Evolutionary conservation across 371 early-diverging fungal species (phyloP).

Genomic region (Apophysomyces trapeziformis): DNA sequence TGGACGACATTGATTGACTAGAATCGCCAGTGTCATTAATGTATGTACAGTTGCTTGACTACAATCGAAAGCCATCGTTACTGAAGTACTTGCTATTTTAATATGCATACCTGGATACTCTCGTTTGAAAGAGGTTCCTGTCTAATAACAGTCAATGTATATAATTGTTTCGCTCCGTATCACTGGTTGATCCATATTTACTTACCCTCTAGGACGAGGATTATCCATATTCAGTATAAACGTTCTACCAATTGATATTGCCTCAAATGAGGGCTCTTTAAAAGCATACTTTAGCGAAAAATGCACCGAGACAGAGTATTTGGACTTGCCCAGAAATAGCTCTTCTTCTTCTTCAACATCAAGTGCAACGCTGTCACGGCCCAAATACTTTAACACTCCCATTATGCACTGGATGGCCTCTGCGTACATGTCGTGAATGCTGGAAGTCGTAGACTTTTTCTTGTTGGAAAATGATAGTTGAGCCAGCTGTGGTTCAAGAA

Average conservation of each 20-base stretch:
- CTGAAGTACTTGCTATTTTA: neutral
- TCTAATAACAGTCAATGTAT: neutral
- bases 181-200: neutral
- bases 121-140: neutral
- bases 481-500: constrained; percentile 26
- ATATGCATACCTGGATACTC: neutral
- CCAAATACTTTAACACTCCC: constrained; percentile 33
- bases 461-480: constrained; percentile 11
- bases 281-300: neutral
- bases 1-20: neutral
- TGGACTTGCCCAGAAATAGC: neutral
- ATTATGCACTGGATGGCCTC: constrained; percentile 38
- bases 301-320: neutral
- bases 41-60: neutral
- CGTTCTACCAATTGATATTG: constrained; percentile 37
- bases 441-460: constrained; percentile 25
- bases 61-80: neutral
- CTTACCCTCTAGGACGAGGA: constrained; percentile 36
- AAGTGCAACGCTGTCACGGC: constrained; percentile 35
- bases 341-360: constrained; percentile 34
- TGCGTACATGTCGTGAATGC: constrained; percentile 45
- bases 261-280: constrained; percentile 31
- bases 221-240: constrained; percentile 47
- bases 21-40: neutral
- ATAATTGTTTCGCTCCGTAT: neutral